Base-by-base conservation (phyloP, 2,329 filamentous ascomycete species). In the Epichloe sibirici region DNA sequence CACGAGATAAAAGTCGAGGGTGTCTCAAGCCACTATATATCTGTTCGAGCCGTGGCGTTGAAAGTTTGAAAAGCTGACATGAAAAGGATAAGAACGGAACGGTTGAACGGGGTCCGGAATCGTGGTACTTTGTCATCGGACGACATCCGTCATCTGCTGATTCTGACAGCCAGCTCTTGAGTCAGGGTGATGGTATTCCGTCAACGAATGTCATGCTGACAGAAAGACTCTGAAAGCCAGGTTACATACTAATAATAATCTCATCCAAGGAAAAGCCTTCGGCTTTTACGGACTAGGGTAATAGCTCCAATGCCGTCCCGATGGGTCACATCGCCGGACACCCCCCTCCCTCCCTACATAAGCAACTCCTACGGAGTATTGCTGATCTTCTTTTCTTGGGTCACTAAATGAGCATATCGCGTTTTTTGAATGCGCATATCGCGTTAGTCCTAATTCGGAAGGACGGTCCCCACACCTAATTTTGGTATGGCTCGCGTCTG, bases 1-100 rank as follows among this genome's bases (percentile, higher is more conserved):
- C 38, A 49, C 23, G 47, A 31, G 47, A 42, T 7, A 42, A 13
- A 34, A 44, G 17, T 45, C 39, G 48, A 45, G 28, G n/a, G 23
- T 53, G 52, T 51, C 48, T 48, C 52, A 53, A 51, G 52, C 52
- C 48, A 51, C 52, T 53, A 53, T 53, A 51, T 51, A 53, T 48
- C 17, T 53, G 31, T 42, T 37, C 28, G 43, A 46, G 43, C 48
- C 48, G 23, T 50, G 48, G 28, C 48, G 47, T 49, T 13, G 1
- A 13, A 25, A 7, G 25, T 35, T 17, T 11, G 17, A n/a, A 17
- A 50, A 42, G 48, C 48, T 42, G 37, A 49, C 23, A 12, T 6
- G 13, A 23, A 25, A 31, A 8, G 44, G 6, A 34, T 17, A 15
- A 42, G 17, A n/a, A 42, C 37, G 5, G 38, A 25, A 23, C 2